phyloP scores from a whole-genome alignment of 208 protist species.

The Novymonas esmeraldas region DNA sequence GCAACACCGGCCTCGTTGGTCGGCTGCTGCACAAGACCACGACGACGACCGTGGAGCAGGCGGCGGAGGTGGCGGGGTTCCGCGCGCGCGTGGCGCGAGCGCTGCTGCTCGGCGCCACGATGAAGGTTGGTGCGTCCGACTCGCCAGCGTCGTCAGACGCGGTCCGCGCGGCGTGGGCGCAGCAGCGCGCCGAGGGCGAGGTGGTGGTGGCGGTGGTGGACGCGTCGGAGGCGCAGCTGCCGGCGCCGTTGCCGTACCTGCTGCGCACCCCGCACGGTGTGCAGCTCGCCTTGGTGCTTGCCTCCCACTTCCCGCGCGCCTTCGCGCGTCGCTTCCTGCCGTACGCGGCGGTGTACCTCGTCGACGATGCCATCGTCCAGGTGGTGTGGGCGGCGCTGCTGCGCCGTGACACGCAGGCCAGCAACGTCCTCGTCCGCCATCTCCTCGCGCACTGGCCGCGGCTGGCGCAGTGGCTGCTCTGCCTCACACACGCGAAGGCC shows the following conservation, averaged over 20 bases:
- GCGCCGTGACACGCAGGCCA: conserved; percentile 28
- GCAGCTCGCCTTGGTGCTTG: conserved; percentile 40
- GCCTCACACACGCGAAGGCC: conserved; percentile 32
- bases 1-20: conserved; percentile 35
- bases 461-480: conserved; percentile 54
- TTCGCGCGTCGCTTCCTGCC: conserved; percentile 62
- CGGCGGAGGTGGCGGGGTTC: conserved; percentile 25
- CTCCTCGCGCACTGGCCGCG: conserved; percentile 57
- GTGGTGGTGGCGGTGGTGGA: conserved; percentile 26
- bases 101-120: conserved; percentile 24
- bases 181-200: conserved; percentile 21
- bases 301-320: conserved; percentile 44
- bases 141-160: background rate
- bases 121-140: background rate
- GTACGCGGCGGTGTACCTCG: conserved; percentile 39
- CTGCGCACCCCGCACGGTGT: conserved; percentile 40
- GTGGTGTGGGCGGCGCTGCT: conserved; percentile 36
- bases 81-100: conserved; percentile 28
- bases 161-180: conserved; percentile 21
- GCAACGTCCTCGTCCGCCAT: conserved; percentile 44
- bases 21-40: conserved; percentile 50
- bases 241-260: conserved; percentile 73
- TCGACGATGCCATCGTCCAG: conserved; percentile 47
- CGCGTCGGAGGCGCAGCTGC: conserved; percentile 36
- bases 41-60: conserved; percentile 30